Conservation (phyloP, 2,329 filamentous ascomycete species). For the Botrytis tulipae region DNA sequence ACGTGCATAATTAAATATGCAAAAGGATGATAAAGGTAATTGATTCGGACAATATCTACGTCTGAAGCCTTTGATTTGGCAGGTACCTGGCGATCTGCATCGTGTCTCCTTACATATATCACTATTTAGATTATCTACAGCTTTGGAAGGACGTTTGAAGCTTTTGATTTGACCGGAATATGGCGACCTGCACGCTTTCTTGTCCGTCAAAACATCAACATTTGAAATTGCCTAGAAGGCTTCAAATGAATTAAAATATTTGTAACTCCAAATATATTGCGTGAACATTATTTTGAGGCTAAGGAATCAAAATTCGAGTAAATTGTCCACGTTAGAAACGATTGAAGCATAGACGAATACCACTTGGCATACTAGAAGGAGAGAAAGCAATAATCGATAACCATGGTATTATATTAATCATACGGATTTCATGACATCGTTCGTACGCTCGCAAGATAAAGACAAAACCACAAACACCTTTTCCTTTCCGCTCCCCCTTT, state of each 20-base stretch:
- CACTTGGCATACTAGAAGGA: not conserved
- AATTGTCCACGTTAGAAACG: not conserved
- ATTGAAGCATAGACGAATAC: not conserved
- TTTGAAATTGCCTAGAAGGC: not conserved
- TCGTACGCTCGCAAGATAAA: constrained; percentile 4
- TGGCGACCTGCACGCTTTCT: not conserved
- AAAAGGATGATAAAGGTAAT: not conserved
- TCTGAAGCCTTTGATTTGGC: not conserved
- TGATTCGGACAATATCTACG: not conserved
- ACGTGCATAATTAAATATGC: not conserved
- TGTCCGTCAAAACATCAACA: not conserved
- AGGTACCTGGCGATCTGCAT: not conserved
- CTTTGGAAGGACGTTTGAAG: not conserved
- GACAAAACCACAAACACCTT: constrained; percentile 11
- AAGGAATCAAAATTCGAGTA: not conserved
- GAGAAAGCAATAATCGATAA: constrained; percentile 9
- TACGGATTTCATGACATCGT: constrained; percentile 19
- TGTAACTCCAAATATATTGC: not conserved
- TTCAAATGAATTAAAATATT: not conserved
- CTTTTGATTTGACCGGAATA: not conserved
- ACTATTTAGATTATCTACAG: not conserved
- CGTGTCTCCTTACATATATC: no score
- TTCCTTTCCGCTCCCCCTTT: constrained; percentile 13
- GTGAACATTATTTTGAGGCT: not conserved
- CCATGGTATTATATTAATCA: constrained; percentile 16